Evolutionary conservation across 169 alveolate genomes (phyloP).

Genomic region (Cryptosporidium meleagridis): DNA sequence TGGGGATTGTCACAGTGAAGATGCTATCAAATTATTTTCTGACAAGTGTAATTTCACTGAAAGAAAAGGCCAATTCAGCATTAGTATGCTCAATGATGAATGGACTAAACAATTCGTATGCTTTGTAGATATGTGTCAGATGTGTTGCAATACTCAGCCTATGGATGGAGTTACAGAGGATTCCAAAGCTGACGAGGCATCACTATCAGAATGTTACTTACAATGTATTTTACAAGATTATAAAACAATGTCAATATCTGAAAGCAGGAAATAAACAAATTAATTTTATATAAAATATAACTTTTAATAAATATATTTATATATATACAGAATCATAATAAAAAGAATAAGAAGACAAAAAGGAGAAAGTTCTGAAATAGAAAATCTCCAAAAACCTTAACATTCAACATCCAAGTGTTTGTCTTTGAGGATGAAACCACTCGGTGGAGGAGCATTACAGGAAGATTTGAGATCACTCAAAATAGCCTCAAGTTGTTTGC

Average conservation of each 20-base stretch:
- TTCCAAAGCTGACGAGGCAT: conserved; percentile 49
- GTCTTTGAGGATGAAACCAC: conserved; percentile 56
- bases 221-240: conserved; percentile 65
- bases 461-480: conserved; percentile 29
- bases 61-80: background rate
- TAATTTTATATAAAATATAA: background rate
- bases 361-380: background rate
- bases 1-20: conserved; percentile 61
- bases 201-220: conserved; percentile 60
- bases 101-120: conserved; percentile 72
- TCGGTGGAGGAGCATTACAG: conserved; percentile 39
- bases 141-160: conserved; percentile 74
- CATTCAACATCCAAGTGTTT: conserved; percentile 66
- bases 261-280: background rate
- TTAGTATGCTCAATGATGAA: background rate
- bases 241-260: conserved; percentile 23
- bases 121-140: conserved; percentile 69
- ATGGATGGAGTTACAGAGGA: background rate
- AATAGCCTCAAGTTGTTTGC: conserved; percentile 39
- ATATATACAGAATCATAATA: background rate
- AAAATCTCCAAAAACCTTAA: background rate
- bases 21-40: conserved; percentile 29
- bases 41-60: background rate
- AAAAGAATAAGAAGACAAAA: background rate
- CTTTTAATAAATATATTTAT: conserved; percentile 15